phyloP scores from a whole-genome alignment of 2,329 filamentous ascomycete genomes.

The Myriosclerotinia scirpicola region DNA sequence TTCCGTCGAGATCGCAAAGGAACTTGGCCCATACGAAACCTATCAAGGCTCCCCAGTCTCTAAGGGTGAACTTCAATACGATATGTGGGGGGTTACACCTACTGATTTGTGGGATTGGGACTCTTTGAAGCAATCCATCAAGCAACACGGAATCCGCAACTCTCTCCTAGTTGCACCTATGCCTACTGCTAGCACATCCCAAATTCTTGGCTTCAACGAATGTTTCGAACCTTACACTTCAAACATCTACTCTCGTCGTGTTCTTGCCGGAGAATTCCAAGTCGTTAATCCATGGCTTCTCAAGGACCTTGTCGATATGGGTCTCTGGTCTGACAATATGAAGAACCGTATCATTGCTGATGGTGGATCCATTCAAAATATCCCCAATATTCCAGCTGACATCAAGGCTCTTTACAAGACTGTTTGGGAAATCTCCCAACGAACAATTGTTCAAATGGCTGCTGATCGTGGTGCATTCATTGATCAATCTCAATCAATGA shows the following conservation, averaged over 20 bases:
- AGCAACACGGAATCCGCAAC: constrained; percentile 92
- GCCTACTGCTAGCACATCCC: constrained; percentile 95
- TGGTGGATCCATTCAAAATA: constrained; percentile 92
- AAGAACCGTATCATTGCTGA: constrained; percentile 99
- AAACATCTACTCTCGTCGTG: constrained; percentile 99
- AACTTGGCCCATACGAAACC: constrained; percentile 80
- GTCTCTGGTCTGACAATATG: constrained; percentile 99
- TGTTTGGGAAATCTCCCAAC: constrained; percentile 98
- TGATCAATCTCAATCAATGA: constrained; percentile 97
- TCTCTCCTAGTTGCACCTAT: constrained; percentile 93
- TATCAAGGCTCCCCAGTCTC: constrained; percentile 94
- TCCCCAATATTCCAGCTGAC: constrained; percentile 93
- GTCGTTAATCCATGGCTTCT: constrained; percentile 99
- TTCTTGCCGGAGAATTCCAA: constrained; percentile 97
- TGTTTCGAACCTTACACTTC: constrained; percentile 99
- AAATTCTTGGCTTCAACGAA: constrained; percentile 98
- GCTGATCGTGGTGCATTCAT: constrained; percentile 98
- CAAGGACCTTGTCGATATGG: constrained; percentile 96
- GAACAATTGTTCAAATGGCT: constrained; percentile 94
- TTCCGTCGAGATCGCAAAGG: constrained; percentile 81
- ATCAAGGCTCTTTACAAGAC: constrained; percentile 99
- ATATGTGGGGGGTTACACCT: constrained; percentile 97
- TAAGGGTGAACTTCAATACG: constrained; percentile 93
- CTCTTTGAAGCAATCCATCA: constrained; percentile 82
- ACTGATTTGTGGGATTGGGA: constrained; percentile 97